phyloP scores from a whole-genome alignment of 2,329 filamentous ascomycete genomes.

The Colletotrichum kahawae region DNA sequence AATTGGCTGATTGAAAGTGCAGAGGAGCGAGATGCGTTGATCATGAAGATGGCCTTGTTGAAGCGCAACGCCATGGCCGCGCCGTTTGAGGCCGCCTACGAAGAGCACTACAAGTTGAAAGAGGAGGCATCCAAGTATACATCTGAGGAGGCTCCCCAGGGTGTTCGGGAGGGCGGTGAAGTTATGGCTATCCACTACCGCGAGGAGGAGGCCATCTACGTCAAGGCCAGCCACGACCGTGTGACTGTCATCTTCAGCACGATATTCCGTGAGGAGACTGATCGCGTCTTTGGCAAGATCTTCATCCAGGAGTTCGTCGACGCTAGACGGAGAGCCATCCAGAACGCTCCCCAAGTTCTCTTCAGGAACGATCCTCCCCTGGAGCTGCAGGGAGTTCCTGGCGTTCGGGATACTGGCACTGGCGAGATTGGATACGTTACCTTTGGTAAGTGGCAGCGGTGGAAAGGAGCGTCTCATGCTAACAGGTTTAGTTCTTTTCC shows the following conservation, averaged over 20 bases:
- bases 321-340: slow-evolving; percentile 89
- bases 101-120: slow-evolving; percentile 85
- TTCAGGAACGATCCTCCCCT: slow-evolving; percentile 95
- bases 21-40: slow-evolving; percentile 87
- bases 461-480: slow-evolving; percentile 4
- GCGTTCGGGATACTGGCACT: slow-evolving; percentile 75
- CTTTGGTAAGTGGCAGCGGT: slow-evolving; percentile 71
- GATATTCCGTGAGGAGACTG: slow-evolving; percentile 96
- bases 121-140: slow-evolving; percentile 93
- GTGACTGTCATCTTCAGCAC: slow-evolving; percentile 99
- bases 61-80: slow-evolving; percentile 99
- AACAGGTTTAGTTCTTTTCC: slow-evolving; percentile 78
- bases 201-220: slow-evolving; percentile 97
- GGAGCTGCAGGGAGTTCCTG: slow-evolving; percentile 85
- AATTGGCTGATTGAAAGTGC: slow-evolving; percentile 9
- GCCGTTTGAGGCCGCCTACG: slow-evolving; percentile 95
- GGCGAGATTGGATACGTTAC: slow-evolving; percentile 97
- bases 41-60: slow-evolving; percentile 85
- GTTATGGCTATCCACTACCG: slow-evolving; percentile 98
- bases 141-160: slow-evolving; percentile 91
- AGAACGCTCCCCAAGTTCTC: slow-evolving; percentile 97
- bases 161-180: slow-evolving; percentile 85
- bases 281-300: slow-evolving; percentile 95
- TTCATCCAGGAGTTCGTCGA: slow-evolving; percentile 99
- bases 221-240: slow-evolving; percentile 96